Evolutionary conservation across 768 basidiomycete species (phyloP), one percentile per base, ranked within the genome.

Genomic region (Amanita molliuscula): DNA sequence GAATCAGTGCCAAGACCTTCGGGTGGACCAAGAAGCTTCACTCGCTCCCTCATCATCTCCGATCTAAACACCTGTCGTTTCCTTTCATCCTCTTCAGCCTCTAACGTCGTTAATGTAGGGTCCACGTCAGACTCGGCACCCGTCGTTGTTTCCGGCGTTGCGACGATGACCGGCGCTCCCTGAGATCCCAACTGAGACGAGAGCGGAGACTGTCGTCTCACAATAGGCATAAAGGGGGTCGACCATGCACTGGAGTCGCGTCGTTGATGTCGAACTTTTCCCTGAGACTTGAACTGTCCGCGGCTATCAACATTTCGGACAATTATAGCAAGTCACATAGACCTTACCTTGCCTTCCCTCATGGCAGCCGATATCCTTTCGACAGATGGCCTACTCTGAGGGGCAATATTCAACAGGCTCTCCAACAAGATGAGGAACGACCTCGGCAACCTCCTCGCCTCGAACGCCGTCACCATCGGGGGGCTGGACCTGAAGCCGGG

Each of bases 371-470:
- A 62, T 11, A 94, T 82, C 44, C 82, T 75, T 54, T 90, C 87
- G 42, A 81, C 81, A 0, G 80, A 77, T 6, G 88, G 87, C 46
- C 92, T 73, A n/a, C 62, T 63, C 3, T 66, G 61, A 0, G 91
- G 82, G 2, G 63, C 64, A 29, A 82, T 71, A 53, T 81, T 76
- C 52, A 93, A 64, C 37, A 95, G 69, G 50, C 76, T 74, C 53
- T 90, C 86, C 23, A 95, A 67, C 11, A 94, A 64, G 1, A 87
- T 70, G 4, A 93, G 68, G 53, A 82, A 82, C 4, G 83, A 73
- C 3, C 78, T 68, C 2, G 90, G 86, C 0, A 95, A 66, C 36
- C 82, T 76, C n/a, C 92, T 75, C 3, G 79, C 69, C 53, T 82
- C 79, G 54, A 91, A 89, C 1, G 74, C 65, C 0, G 75, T 65